Conservation (phyloP, 2,329 filamentous ascomycete species). For the Neonectria hederae region DNA sequence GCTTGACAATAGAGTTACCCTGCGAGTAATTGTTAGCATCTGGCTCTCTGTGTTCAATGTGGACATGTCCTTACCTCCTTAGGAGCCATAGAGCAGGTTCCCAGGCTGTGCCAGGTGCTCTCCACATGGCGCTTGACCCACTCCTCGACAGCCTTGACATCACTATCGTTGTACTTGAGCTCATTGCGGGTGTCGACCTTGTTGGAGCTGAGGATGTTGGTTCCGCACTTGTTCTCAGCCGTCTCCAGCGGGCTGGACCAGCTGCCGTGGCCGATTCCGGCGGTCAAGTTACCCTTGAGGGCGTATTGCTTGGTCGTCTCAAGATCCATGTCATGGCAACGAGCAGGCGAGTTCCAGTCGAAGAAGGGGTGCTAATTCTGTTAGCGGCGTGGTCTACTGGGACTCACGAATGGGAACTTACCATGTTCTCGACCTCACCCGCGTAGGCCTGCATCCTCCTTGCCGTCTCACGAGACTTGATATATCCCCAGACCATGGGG, state of each 20-base stretch:
- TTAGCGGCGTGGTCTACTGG: conserved; percentile 38
- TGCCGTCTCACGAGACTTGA: conserved; percentile 83
- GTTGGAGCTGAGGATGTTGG: conserved; percentile 69
- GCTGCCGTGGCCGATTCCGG: conserved; percentile 77
- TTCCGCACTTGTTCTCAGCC: conserved; percentile 58
- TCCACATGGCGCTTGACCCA: conserved; percentile 78
- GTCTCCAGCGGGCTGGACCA: conserved; percentile 71
- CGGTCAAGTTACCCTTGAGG: conserved; percentile 74
- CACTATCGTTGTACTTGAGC: conserved; percentile 70
- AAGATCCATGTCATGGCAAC: conserved; percentile 77
- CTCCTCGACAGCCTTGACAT: conserved; percentile 74
- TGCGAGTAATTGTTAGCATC: neutral
- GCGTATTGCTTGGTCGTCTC: conserved; percentile 80
- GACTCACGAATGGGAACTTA: conserved; percentile 2
- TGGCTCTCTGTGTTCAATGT: neutral
- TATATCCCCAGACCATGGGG: conserved; percentile 85
- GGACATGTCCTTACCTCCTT: conserved; percentile 52
- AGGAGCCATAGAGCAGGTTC: conserved; percentile 82
- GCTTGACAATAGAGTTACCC: conserved; percentile 83
- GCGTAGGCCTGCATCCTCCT: conserved; percentile 81
- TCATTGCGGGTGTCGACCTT: conserved; percentile 67
- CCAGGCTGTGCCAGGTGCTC: conserved; percentile 64
- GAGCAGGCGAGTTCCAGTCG: conserved; percentile 73
- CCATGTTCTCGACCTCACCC: conserved; percentile 72
- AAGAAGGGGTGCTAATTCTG: conserved; percentile 71